phyloP scores from a whole-genome alignment of 208 protist genomes.

The Acanthamoeba sp. region DNA sequence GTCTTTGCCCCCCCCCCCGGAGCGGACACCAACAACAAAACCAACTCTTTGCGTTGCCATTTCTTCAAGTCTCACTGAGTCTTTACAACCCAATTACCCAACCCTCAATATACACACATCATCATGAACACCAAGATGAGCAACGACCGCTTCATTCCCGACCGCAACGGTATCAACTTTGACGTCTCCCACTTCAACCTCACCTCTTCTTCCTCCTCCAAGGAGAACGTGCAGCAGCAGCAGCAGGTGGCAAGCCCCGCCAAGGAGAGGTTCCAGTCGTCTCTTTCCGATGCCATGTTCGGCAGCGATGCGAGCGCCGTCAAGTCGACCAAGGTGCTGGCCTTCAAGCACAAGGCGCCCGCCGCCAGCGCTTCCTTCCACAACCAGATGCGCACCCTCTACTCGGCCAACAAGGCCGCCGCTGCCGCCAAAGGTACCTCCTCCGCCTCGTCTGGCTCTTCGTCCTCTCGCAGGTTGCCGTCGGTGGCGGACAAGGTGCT shows the following conservation, averaged over 20 bases:
- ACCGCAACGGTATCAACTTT: conserved; percentile 87
- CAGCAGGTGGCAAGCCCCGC: conserved; percentile 44
- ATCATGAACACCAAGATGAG: neutral
- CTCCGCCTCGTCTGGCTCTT: conserved; percentile 66
- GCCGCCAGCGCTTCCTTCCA: conserved; percentile 78
- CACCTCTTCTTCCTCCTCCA: conserved; percentile 36
- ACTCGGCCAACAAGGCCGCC: conserved; percentile 86
- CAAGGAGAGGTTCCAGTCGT: conserved; percentile 83
- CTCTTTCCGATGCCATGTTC: conserved; percentile 79
- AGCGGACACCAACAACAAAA: no score
- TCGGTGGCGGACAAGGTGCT: conserved; percentile 94
- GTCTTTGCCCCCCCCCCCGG: no score
- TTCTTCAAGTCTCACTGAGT: no score
- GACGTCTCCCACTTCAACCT: conserved; percentile 88
- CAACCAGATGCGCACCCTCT: conserved; percentile 90
- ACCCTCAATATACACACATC: no score
- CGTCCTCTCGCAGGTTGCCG: conserved; percentile 57
- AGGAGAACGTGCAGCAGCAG: conserved; percentile 75
- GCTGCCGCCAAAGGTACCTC: neutral
- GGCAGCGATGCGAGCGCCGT: neutral
- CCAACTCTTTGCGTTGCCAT: no score
- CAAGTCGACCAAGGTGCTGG: conserved; percentile 89
- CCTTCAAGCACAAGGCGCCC: conserved; percentile 92
- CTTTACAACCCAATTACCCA: no score
- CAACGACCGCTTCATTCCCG: conserved; percentile 91